Conservation (phyloP, 495 filamentous ascomycete species). For the Thermochaetoides thermophila region DNA sequence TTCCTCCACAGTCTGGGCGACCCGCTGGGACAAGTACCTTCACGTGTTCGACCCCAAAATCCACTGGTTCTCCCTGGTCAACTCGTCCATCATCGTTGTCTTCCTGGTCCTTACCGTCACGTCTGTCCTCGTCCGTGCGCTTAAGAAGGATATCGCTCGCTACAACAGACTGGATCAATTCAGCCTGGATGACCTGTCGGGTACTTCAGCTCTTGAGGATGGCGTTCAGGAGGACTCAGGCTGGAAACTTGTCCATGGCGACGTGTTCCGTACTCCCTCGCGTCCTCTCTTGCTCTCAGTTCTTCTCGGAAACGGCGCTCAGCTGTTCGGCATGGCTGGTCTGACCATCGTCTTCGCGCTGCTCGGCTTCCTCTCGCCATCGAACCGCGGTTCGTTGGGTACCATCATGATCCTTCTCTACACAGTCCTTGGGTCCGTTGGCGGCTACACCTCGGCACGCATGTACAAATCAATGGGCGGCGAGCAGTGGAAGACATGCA, state of each 20-base stretch:
- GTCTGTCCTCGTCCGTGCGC: slow-evolving; percentile 70
- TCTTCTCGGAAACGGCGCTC: slow-evolving; percentile 82
- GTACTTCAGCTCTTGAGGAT: slow-evolving; percentile 66
- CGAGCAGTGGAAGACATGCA: slow-evolving; percentile 88
- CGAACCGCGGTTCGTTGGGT: slow-evolving; percentile 82
- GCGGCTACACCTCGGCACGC: slow-evolving; percentile 78
- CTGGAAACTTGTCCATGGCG: slow-evolving; percentile 96
- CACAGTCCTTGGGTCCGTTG: slow-evolving; percentile 81
- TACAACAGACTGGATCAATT: slow-evolving; percentile 88
- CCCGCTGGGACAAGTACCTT: slow-evolving; percentile 94
- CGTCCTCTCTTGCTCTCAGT: slow-evolving; percentile 74
- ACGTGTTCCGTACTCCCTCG: slow-evolving; percentile 83
- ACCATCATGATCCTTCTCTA: slow-evolving; percentile 87
- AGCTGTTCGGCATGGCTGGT: slow-evolving; percentile 95
- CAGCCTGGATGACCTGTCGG: slow-evolving; percentile 69
- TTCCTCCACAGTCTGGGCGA: slow-evolving; percentile 78
- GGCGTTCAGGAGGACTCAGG: slow-evolving; percentile 95
- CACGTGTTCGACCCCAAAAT: slow-evolving; percentile 93
- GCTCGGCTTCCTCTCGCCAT: slow-evolving; percentile 85
- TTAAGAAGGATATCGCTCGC: slow-evolving; percentile 85
- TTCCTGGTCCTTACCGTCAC: slow-evolving; percentile 83
- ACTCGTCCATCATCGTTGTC: slow-evolving; percentile 81
- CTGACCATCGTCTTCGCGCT: slow-evolving; percentile 88
- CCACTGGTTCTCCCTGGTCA: slow-evolving; percentile 95
- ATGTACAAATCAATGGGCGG: slow-evolving; percentile 87